Conservation (phyloP, 2,329 filamentous ascomycete species). For the Paecilomyces fulvus region DNA sequence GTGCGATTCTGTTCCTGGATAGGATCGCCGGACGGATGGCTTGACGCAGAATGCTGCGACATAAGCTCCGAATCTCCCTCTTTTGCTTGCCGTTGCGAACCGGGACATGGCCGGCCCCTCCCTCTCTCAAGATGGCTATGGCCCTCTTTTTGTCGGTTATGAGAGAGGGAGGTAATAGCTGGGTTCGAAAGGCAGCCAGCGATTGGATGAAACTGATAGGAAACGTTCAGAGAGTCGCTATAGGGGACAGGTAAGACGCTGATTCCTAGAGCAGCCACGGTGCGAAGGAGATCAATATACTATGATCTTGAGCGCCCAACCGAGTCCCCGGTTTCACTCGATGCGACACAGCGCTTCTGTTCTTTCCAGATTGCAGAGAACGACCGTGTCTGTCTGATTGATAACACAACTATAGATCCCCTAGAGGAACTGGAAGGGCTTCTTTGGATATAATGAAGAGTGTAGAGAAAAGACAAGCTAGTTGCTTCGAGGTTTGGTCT, state of each 20-base stretch:
- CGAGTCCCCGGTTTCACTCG: background rate
- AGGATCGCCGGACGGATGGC: conserved; percentile 20
- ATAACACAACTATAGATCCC: background rate
- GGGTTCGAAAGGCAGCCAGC: conserved; percentile 16
- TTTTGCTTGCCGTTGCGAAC: conserved; percentile 14
- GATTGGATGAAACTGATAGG: conserved; percentile 23
- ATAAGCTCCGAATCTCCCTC: conserved; percentile 29
- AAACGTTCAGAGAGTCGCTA: conserved; percentile 21
- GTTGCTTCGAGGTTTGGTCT: background rate
- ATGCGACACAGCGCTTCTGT: background rate
- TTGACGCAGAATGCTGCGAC: conserved; percentile 28
- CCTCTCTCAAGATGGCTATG: conserved; percentile 29
- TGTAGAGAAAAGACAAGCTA: background rate
- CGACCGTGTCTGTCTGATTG: background rate
- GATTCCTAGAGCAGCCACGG: conserved; percentile 34
- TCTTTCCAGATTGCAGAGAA: background rate
- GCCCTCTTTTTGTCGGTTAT: conserved; percentile 22
- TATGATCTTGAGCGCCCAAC: background rate
- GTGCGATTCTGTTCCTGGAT: conserved; percentile 12
- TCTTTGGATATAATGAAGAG: background rate
- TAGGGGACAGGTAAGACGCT: conserved; percentile 27
- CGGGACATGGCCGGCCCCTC: conserved; percentile 31
- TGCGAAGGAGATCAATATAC: conserved; percentile 14
- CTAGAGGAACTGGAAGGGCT: background rate
- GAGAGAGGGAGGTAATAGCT: conserved; percentile 29